Base-by-base conservation (phyloP, 768 basidiomycete species). In the Mycena capillaripes region DNA sequence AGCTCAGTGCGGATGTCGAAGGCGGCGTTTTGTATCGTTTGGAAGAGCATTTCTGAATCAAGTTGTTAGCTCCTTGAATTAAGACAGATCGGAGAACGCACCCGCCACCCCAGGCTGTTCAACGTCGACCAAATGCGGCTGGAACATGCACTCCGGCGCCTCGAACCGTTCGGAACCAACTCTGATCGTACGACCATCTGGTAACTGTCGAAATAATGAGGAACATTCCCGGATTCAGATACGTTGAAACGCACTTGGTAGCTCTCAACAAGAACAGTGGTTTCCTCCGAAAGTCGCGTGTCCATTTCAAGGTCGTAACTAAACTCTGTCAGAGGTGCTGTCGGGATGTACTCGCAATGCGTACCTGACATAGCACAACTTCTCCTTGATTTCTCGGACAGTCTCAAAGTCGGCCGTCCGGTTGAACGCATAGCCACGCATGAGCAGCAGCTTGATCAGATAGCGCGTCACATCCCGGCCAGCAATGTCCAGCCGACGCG, bases 361-460 rank as follows among this genome's bases (percentile, higher is more conserved):
- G 59, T 74, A 97, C 95, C 95, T 97, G 78, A 98, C 95, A 79
- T 99, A 99, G 84, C 98, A 99, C 53, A 99, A 83, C 82, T 97
- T 98, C 87, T 99, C 98, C 84, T 99, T 99, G 85, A 99, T 99
- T 82, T 98, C 96, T 36, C 97, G 86, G 25, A 99, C 98, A 2
- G 98, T 99, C 86, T 99, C 98, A 78, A 99, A 99, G 84, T 99
- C 98, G 30, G 98, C 98, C 3, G 98, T 99, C 46, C 98, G 92
- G 84, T 99, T 99, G 89, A 99, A 99, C 1, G 98, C 98, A 82
- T 99, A 99, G n/a, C 98, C 98, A n/a, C 97, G 92, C 97, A 98
- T 98, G 76, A 99, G 90, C 38, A 99, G 87, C n/a, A 99, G 89
- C 84, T 99, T 99, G 90, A 99, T 99, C 83, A 99, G 87, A 83